A percentile compares a stretch with the other conserved stretches of the same genome.
Conservation (phyloP, 176 grass and related monocot genomes). For the Oryza australiensis region DNA sequence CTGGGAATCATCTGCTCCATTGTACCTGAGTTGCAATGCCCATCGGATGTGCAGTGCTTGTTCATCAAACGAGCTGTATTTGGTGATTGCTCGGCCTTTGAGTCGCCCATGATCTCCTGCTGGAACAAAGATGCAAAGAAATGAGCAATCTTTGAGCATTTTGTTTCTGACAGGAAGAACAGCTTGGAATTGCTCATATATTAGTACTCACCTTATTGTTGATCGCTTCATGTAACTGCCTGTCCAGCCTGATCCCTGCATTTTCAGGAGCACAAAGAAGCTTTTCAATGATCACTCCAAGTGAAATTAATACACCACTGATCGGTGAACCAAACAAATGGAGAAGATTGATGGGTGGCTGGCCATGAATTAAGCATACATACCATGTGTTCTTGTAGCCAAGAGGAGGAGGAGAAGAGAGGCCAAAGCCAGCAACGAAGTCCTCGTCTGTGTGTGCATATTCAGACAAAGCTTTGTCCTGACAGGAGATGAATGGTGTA, state of each 20-base stretch:
- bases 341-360: slow-evolving; percentile 11
- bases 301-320: neutral
- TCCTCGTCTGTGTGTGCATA: slow-evolving; percentile 54
- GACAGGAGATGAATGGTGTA: slow-evolving; percentile 9
- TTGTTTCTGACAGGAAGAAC: neutral
- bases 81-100: neutral
- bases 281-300: slow-evolving; percentile 2
- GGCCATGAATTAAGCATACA: slow-evolving; percentile 1
- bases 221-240: slow-evolving; percentile 25
- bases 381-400: slow-evolving; percentile 64
- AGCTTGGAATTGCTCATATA: neutral
- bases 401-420: slow-evolving; percentile 57
- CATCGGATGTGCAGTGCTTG: slow-evolving; percentile 32
- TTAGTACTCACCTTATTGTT: slow-evolving; percentile 40
- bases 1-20: slow-evolving; percentile 32
- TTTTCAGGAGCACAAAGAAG: neutral
- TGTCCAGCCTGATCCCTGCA: slow-evolving; percentile 71
- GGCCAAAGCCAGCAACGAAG: slow-evolving; percentile 37
- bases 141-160: slow-evolving; percentile 16
- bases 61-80: neutral
- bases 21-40: slow-evolving; percentile 58
- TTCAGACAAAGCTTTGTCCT: slow-evolving; percentile 11
- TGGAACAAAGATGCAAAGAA: neutral
- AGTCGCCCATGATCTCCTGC: slow-evolving; percentile 7
- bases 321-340: neutral